These are phyloP conservation scores for Mycosphaerella arachidis DNA, from an alignment of 2,329 filamentous ascomycete genomes.

Conservation along the genomic window DNA sequence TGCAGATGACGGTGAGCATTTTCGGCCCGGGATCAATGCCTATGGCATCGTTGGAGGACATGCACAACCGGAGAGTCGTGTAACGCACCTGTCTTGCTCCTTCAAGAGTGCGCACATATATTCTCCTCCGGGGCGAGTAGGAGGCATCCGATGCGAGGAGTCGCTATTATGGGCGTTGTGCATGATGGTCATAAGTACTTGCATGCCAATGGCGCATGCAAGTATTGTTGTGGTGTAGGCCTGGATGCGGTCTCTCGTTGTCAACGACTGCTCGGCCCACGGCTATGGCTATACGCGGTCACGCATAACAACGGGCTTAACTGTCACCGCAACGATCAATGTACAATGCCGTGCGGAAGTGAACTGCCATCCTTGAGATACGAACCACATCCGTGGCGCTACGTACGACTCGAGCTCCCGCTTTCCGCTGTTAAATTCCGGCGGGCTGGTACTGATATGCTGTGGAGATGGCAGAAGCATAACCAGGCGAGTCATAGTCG, in stretches of 20 bases:
- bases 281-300: neutral
- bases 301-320: neutral
- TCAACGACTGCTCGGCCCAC: neutral
- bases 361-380: neutral
- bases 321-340: neutral
- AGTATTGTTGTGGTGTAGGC: neutral
- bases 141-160: neutral
- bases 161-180: neutral
- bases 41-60: neutral
- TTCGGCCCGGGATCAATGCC: neutral
- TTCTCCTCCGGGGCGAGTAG: neutral
- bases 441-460: neutral
- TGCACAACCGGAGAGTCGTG: neutral
- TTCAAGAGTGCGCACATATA: neutral
- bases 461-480: neutral
- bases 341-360: neutral
- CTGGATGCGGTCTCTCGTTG: neutral
- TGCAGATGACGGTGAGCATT: neutral
- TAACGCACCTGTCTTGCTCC: neutral
- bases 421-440: neutral
- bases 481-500: neutral
- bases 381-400: neutral
- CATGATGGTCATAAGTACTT: neutral
- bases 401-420: neutral
- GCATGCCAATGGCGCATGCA: neutral